Evolutionary conservation across 371 early-diverging fungal species (phyloP), one percentile per base, ranked within the genome.

Genomic region (Mortierella sp.): DNA sequence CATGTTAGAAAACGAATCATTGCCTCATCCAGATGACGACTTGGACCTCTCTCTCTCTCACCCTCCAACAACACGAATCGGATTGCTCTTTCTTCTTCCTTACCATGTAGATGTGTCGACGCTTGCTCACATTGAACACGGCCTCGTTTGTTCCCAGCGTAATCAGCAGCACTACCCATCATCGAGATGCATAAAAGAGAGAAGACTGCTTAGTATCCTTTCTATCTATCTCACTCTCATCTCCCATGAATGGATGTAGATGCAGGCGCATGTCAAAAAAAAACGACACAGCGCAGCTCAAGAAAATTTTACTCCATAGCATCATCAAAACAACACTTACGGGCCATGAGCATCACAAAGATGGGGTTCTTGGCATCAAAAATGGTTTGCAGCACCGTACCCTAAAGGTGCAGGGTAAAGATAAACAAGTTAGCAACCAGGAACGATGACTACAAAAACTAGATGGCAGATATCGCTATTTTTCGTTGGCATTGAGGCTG

Each of bases 311-410:
- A 24, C 44, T 50, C 50, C 16, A 16, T 14, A 16, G 51, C 64
- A 74, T 46, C 43, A 59, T 24, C 34, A 72, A 71, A 79, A 8
- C 51, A 26, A 9, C 19, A 83, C 88, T 88, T 89, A 89, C 91
- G 80, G 48, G 93, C 89, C 92, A 95, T 92, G 11, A 91, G 79
- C 69, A 94, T 77, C 14, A 93, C 91, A 19, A 93, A 69, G 14
- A 87, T 69, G 0, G 93, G 91, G 70, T 90, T 89, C 21, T 90
- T 83, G 37, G 93, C 91, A 74, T 90, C 90, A 80, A 95, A 95
- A 37, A 95, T 89, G 72, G 90, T 90, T 81, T 94, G 89, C 46
- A 95, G 82, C 19, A 95, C 88, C 61, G 90, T 87, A 3, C 94
- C 95, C 88, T 92, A 86, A 14, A 26, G 44, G 46, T 3, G 69